phyloP scores from a whole-genome alignment of 345 rosid species.

The Melaleuca quinquenervia region DNA sequence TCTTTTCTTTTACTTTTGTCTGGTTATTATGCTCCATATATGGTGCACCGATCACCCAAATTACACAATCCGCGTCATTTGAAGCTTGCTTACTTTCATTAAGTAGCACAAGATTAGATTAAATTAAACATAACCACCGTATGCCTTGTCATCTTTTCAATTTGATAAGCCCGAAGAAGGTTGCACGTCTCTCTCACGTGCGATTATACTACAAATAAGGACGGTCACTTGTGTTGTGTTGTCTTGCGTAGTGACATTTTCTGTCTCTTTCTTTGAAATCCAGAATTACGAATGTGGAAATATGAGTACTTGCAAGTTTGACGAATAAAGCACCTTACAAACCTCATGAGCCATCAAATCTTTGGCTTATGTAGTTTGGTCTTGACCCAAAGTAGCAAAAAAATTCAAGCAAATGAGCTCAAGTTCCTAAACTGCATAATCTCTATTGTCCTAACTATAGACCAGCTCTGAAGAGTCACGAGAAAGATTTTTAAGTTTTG shows the following conservation, averaged over 20 bases:
- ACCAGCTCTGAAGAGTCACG: neutral
- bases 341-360: neutral
- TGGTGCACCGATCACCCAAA: neutral
- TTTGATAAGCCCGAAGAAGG: neutral
- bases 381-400: neutral
- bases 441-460: neutral
- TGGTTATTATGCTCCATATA: neutral
- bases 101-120: neutral
- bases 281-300: neutral
- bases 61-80: neutral
- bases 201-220: neutral
- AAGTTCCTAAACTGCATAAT: neutral
- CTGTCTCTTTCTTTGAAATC: neutral
- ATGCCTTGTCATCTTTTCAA: neutral
- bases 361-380: neutral
- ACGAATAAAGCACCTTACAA: neutral
- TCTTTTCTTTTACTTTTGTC: neutral
- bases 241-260: neutral
- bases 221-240: neutral
- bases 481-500: neutral
- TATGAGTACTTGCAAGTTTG: neutral
- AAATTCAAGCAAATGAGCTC: neutral
- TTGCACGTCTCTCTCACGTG: neutral
- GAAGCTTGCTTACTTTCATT: neutral
- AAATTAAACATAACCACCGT: neutral